Evolutionary conservation across 2,329 filamentous ascomycete species (phyloP), one percentile per base, ranked within the genome.

Genomic region (Fusarium sp.): DNA sequence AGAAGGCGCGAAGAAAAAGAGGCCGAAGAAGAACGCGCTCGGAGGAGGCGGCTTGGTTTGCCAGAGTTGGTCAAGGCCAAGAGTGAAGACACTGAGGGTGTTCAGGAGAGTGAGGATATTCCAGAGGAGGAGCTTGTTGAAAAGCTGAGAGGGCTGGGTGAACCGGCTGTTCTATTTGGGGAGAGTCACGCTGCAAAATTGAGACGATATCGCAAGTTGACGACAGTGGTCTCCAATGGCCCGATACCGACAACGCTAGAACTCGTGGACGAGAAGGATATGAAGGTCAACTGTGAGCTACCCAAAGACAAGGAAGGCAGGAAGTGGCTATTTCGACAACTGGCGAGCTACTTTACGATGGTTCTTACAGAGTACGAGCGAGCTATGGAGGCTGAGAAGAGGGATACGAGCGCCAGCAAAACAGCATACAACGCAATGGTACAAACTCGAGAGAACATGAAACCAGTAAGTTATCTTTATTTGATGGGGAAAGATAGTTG

Each of bases 331-430:
- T 95, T 92, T 83, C 88, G 95, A 14, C 95, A 99, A 81, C 86
- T 99, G 60, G 93, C 93, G 23, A 96, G 93, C 52, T 99, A 98
- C 84, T 98, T 99, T 83, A 97, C 93, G 57, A 94, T 99, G 90
- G 90, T 99, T n/a, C 85, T 99, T 63, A 88, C 87, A 46, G 95
- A 97, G 80, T 99, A 97, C 92, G 90, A 95, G 75, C 79, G 84
- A 42, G 94, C 95, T 8, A 88, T 99, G 75, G 89, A 92, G 74
- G 89, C 91, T 66, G 84, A 88, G 77, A 84, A 81, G 74, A 80
- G 81, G 32, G 87, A 90, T 58, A 95, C 93, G 32, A 92, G 91
- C 72, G 90, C 93, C 23, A 94, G 95, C 75, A 94, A 93, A 76
- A 89, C 91, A 69, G 96, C 96, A 9, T 91, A 92, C 75, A 92